Base-by-base conservation (phyloP, 345 rosid species). In the Ceriops zippeliana region DNA sequence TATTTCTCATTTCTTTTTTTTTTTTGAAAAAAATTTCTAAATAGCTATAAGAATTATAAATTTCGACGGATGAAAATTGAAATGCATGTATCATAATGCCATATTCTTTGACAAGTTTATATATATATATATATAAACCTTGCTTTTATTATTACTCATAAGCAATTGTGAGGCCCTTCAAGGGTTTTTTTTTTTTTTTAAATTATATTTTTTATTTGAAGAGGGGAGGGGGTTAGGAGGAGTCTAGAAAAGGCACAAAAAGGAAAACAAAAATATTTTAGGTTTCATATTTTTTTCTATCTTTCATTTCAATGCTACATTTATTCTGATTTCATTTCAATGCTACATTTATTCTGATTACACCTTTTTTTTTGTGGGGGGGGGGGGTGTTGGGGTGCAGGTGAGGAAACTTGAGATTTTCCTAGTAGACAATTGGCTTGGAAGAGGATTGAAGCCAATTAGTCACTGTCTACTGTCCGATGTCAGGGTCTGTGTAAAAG, bases 341-440 rank as follows among this genome's bases (percentile, higher is more conserved):
- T 47, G 16, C 54, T 22, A 63, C 46, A 24, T 66, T 71, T 63
- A 69, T 67, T 42, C 9, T 42, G 24, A 66, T 47, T 38, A 63
- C 62, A 4, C 31, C 13, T 72, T 42, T 42, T 13, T 38, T 38
- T 1, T 1, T 7, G 65, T 1, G 26, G 26, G 1, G 26, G 26
- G 26, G 26, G 26, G 26, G 26, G 26, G 74, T 66, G 71, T 92
- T 0, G 26, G 26, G 26, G 74, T 66, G 71, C 93, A 91, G 99
- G 98, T 90, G 61, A 87, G 99, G 77, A 96, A 86, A 74, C 80
- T 96, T 69, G 99, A 92, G 81, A 56, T 80, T 63, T 66, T 68
- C 30, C 81, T 92, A 59, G 64, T 87, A 69, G 83, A 84, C 46
- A 66, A 53, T 73, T 92, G 96, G 96, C 66, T 78, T 73, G 80